Evolutionary conservation across 192 early-diverging fungal genomes (phyloP).

Genomic region (Coemansia biformis): DNA sequence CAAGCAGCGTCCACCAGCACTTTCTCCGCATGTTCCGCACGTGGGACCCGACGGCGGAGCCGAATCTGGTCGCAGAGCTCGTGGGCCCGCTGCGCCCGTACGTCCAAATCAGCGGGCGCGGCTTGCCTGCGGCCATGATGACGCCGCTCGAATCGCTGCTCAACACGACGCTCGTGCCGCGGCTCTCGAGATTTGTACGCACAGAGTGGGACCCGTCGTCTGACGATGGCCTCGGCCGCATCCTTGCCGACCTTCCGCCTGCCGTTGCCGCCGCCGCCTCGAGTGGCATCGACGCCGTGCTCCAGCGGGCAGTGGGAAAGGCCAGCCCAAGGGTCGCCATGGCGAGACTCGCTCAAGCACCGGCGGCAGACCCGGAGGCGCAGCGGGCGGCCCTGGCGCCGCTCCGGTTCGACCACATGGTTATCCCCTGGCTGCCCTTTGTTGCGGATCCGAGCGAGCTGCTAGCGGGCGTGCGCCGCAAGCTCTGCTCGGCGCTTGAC

Average conservation of each 20-base stretch:
- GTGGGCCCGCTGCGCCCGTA: constrained; percentile 15
- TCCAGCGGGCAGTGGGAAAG: constrained; percentile 18
- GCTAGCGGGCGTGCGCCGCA: constrained; percentile 25
- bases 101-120: background rate
- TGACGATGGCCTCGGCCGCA: constrained; percentile 16
- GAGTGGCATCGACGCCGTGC: constrained; percentile 8
- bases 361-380: background rate
- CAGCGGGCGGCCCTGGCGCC: constrained; percentile 1
- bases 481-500: constrained; percentile 38
- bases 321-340: constrained; percentile 23
- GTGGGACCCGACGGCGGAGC: constrained; percentile 20
- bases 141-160: constrained; percentile 42
- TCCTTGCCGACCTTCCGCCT: constrained; percentile 19
- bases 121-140: constrained; percentile 5
- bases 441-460: constrained; percentile 25
- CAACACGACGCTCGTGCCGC: constrained; percentile 15
- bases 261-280: constrained; percentile 8
- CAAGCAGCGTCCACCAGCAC: constrained; percentile 8
- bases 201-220: constrained; percentile 40
- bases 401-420: constrained; percentile 21
- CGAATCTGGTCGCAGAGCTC: too few relatives aligned
- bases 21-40: constrained; percentile 11
- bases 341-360: constrained; percentile 1
- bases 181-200: constrained; percentile 27
- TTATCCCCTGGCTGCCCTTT: constrained; percentile 47